phyloP scores from a whole-genome alignment of 257 asterid genomes.

The Ophiorrhiza pumila region DNA sequence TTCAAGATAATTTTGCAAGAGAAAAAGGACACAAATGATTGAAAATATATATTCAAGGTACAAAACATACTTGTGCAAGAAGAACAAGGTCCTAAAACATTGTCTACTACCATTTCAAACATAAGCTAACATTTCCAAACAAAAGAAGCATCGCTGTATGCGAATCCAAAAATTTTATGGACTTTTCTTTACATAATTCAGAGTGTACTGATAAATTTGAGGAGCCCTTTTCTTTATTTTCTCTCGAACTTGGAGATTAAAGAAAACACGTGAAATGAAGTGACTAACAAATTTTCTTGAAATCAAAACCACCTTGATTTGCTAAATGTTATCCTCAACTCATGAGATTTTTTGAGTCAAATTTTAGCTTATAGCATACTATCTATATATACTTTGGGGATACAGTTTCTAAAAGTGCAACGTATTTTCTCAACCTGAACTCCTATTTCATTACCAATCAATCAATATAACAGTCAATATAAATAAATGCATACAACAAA shows the following conservation, averaged over 20 bases:
- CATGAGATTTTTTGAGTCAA: no score
- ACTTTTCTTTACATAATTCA: background rate
- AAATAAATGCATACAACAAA: no score
- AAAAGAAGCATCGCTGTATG: background rate
- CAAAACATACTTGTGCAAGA: no score
- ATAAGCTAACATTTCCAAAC: background rate
- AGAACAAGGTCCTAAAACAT: no score
- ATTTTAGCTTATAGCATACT: no score
- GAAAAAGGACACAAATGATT: background rate
- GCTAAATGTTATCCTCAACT: constrained; percentile 1
- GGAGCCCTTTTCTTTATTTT: background rate
- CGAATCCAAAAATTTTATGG: background rate
- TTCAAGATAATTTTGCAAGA: background rate
- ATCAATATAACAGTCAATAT: no score
- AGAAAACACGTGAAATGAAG: constrained; percentile 6
- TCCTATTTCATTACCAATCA: no score
- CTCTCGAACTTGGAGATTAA: background rate
- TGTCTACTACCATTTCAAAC: no score
- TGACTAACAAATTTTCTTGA: background rate
- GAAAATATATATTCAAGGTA: no score
- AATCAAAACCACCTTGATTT: constrained; percentile 3
- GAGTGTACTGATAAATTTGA: background rate
- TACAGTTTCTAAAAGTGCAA: no score
- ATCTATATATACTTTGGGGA: no score
- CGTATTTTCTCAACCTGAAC: no score